These are phyloP conservation scores for Clarireedia paspali DNA, from an alignment of 2,329 filamentous ascomycete genomes.

Conservation along the genomic window DNA sequence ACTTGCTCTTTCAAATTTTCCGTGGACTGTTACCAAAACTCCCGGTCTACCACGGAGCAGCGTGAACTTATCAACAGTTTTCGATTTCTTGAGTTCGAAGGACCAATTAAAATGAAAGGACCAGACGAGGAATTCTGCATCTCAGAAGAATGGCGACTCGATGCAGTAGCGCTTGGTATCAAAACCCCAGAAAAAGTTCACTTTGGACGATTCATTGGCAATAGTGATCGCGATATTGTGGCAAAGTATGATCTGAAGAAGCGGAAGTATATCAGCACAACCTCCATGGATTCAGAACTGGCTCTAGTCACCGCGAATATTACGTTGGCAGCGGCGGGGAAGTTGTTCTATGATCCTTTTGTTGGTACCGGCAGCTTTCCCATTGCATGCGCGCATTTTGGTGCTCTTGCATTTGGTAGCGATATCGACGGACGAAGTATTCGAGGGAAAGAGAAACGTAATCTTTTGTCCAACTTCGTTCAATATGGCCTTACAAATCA, in stretches of 20 bases:
- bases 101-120: slow-evolving; percentile 67
- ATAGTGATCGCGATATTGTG: slow-evolving; percentile 59
- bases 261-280: slow-evolving; percentile 86
- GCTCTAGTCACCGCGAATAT: slow-evolving; percentile 89
- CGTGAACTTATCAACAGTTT: slow-evolving; percentile 77
- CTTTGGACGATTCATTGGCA: slow-evolving; percentile 64
- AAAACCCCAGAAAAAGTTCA: slow-evolving; percentile 54
- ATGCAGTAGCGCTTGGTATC: slow-evolving; percentile 39
- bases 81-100: slow-evolving; percentile 67
- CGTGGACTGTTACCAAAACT: slow-evolving; percentile 74
- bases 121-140: slow-evolving; percentile 71
- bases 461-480: slow-evolving; percentile 62
- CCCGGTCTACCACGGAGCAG: slow-evolving; percentile 55
- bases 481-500: slow-evolving; percentile 65
- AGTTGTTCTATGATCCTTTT: slow-evolving; percentile 89
- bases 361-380: slow-evolving; percentile 92
- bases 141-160: slow-evolving; percentile 70
- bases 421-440: slow-evolving; percentile 93
- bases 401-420: slow-evolving; percentile 73
- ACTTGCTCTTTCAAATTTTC: slow-evolving; percentile 71
- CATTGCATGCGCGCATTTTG: slow-evolving; percentile 83
- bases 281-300: slow-evolving; percentile 93
- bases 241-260: slow-evolving; percentile 86
- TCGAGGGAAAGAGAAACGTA: slow-evolving; percentile 54
- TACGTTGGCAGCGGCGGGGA: slow-evolving; percentile 72